A percentile compares a stretch with the other conserved stretches of the same genome.
Evolutionary conservation across 75 land plant genomes (phyloP).

Genomic region (Selaginella tamariscina): DNA sequence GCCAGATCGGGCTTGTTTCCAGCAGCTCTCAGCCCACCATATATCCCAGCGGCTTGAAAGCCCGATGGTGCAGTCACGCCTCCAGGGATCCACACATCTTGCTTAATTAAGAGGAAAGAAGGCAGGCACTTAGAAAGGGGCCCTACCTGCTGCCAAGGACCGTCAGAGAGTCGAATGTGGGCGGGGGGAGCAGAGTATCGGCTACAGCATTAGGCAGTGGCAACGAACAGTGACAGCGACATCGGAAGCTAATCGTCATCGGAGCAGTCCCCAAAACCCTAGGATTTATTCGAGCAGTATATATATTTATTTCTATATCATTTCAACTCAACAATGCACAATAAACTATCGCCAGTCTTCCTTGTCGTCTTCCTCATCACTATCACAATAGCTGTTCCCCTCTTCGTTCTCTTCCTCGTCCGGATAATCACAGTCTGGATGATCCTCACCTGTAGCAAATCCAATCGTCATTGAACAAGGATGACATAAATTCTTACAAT

Average conservation of each 20-base stretch:
- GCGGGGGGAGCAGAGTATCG: too few species aligned
- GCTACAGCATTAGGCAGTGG: too few species aligned
- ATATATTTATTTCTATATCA: not conserved
- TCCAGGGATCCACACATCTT: constrained; percentile 55
- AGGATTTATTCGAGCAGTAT: too few species aligned
- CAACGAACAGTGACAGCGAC: too few species aligned
- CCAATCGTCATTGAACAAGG: not conserved
- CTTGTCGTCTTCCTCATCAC: not conserved
- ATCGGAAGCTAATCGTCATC: too few species aligned
- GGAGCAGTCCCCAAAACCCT: too few species aligned
- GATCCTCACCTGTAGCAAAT: not conserved
- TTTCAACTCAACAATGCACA: too few species aligned
- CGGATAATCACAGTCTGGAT: not conserved
- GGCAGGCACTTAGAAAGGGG: not conserved
- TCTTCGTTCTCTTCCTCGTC: not conserved
- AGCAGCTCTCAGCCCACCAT: constrained; percentile 65
- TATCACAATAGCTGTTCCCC: not conserved
- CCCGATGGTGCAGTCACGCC: constrained; percentile 93
- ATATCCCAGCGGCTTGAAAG: constrained; percentile 78
- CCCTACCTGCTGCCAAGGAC: constrained; percentile 70
- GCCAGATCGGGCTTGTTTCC: constrained; percentile 90
- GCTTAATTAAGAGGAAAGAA: not conserved
- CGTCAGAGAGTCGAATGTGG: constrained; percentile 62
- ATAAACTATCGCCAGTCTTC: too few species aligned
- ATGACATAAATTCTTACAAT: not conserved